phyloP scores from a whole-genome alignment of 495 filamentous ascomycete species.

The Xeromyces bisporus region DNA sequence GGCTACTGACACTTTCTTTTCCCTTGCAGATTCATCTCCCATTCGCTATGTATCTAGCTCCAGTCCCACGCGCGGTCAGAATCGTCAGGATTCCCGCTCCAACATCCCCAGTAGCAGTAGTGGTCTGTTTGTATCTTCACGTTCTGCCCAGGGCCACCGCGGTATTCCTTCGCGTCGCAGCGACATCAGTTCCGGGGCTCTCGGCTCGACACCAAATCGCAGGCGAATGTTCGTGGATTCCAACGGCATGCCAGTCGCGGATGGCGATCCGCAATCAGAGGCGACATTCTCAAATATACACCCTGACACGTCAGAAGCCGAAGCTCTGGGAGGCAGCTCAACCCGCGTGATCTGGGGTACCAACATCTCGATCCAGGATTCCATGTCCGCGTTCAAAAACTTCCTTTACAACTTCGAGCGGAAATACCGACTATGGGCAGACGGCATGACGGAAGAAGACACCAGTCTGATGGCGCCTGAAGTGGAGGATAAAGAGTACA shows the following conservation, averaged over 20 bases:
- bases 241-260: conserved; percentile 50
- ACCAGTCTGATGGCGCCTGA: conserved; percentile 42
- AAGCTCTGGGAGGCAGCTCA: conserved; percentile 64
- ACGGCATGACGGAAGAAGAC: conserved; percentile 64
- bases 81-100: conserved; percentile 35
- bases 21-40: conserved; percentile 60
- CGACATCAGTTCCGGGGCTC: conserved; percentile 65
- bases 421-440: conserved; percentile 83
- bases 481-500: conserved; percentile 57
- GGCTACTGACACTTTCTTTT: conserved; percentile 4
- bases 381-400: conserved; percentile 70
- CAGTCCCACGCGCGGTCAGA: conserved; percentile 48
- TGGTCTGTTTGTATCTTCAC: conserved; percentile 62
- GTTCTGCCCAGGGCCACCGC: conserved; percentile 32
- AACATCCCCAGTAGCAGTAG: conserved; percentile 65
- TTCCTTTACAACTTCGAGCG: conserved; percentile 78
- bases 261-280: conserved; percentile 44
- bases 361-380: conserved; percentile 83
- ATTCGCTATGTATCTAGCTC: conserved; percentile 80
- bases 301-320: conserved; percentile 79
- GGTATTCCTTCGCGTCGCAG: conserved; percentile 41
- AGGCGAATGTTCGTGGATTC: conserved; percentile 67
- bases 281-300: conserved; percentile 79
- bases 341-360: conserved; percentile 91
- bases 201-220: conserved; percentile 45